These are phyloP conservation scores for Acanthamoeba healyi DNA, from an alignment of 208 protist species.

Conservation along the genomic window DNA sequence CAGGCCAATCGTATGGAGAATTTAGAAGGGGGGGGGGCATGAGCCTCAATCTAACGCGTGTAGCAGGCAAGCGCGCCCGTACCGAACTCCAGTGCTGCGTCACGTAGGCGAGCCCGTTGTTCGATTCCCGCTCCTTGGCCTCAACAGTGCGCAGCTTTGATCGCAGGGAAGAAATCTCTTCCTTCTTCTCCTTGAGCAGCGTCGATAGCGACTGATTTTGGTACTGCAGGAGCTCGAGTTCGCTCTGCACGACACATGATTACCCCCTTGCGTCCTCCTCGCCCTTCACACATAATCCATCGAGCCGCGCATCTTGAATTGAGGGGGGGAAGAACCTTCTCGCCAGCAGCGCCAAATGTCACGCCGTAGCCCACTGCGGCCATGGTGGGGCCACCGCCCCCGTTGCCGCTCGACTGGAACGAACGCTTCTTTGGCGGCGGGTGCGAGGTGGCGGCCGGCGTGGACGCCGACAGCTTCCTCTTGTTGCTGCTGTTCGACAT, in stretches of 20 bases:
- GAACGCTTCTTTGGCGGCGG: constrained; percentile 59
- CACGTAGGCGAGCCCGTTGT: not conserved
- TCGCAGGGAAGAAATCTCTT: constrained; percentile 10
- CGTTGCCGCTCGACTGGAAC: constrained; percentile 3
- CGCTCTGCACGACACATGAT: constrained; percentile 11
- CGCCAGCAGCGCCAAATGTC: constrained; percentile 62
- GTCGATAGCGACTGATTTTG: constrained; percentile 63
- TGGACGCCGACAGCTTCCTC: constrained; percentile 48
- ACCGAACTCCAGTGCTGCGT: constrained; percentile 28
- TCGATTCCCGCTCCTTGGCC: not conserved
- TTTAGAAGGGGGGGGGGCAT: not conserved
- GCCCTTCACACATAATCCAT: not conserved
- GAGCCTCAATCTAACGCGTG: not conserved
- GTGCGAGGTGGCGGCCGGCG: constrained; percentile 23
- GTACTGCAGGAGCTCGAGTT: constrained; percentile 62
- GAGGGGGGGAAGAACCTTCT: not conserved
- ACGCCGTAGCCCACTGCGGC: constrained; percentile 62
- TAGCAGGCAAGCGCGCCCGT: not conserved
- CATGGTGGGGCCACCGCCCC: not conserved
- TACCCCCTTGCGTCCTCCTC: not conserved
- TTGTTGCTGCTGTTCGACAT: constrained; percentile 48
- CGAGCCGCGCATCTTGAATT: not conserved
- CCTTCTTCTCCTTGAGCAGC: constrained; percentile 56
- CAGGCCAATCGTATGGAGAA: not conserved
- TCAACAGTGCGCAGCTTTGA: constrained; percentile 13